Conservation (phyloP, 1,284 basidiomycete genomes). For the Leccinum subspadiceum region DNA sequence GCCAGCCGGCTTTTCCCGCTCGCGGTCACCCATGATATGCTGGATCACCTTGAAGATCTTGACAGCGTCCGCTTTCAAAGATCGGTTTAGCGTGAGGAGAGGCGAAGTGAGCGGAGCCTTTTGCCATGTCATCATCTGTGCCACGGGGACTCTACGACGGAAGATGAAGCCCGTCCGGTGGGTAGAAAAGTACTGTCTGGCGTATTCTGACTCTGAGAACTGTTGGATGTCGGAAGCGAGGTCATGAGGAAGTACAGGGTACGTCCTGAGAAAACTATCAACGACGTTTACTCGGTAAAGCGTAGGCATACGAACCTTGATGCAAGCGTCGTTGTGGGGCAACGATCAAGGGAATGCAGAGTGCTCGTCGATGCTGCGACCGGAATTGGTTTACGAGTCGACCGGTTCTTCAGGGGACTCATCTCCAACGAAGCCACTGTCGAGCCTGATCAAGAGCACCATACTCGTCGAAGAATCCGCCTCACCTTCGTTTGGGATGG, state of each 20-base stretch:
- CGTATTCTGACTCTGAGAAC: conserved; percentile 82
- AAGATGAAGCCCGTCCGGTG: conserved; percentile 84
- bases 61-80: conserved; percentile 73
- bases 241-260: conserved; percentile 66
- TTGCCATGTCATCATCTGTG: conserved; percentile 88
- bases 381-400: conserved; percentile 64
- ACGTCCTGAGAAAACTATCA: conserved; percentile 25
- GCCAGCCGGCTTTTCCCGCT: conserved; percentile 58
- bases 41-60: conserved; percentile 87
- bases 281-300: not conserved
- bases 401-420: conserved; percentile 68
- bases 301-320: conserved; percentile 53
- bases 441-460: conserved; percentile 5
- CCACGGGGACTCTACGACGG: conserved; percentile 73
- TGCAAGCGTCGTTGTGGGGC: conserved; percentile 48
- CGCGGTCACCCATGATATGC: conserved; percentile 88
- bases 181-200: conserved; percentile 84
- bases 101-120: conserved; percentile 72
- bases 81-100: conserved; percentile 66
- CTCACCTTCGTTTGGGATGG: conserved; percentile 62
- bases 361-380: conserved; percentile 43
- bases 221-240: conserved; percentile 80
- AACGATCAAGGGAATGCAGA: conserved; percentile 17
- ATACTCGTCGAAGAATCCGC: conserved; percentile 19
- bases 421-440: conserved; percentile 69